Percentiles rank a stretch among this genome's conserved stretches.
Evolutionary conservation across 768 basidiomycete species (phyloP).

Genomic region (Strobilomyces dryophilus): DNA sequence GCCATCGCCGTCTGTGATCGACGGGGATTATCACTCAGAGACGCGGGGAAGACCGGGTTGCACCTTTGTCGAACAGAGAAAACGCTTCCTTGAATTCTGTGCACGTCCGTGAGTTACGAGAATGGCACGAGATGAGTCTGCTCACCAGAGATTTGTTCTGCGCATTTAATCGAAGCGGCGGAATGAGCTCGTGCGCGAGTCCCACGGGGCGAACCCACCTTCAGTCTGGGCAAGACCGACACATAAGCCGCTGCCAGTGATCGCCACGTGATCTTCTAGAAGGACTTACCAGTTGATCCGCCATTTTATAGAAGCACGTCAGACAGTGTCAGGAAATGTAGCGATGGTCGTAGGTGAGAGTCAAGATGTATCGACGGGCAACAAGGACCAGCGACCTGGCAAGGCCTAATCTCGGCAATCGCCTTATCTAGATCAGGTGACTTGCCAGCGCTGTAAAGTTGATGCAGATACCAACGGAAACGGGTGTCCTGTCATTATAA

Average conservation of each 20-base stretch:
- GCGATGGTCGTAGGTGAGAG: constrained; percentile 4
- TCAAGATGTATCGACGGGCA: constrained; percentile 10
- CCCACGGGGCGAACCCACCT: constrained; percentile 37
- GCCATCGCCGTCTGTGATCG: constrained; percentile 74
- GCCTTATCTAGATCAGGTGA: constrained; percentile 26
- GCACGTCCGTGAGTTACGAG: constrained; percentile 1
- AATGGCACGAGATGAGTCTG: constrained; percentile 8
- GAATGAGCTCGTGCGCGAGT: background rate
- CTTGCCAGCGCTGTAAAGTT: constrained; percentile 18
- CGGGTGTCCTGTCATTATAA: constrained; percentile 1
- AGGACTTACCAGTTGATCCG: constrained; percentile 52
- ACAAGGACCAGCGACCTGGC: constrained; percentile 3
- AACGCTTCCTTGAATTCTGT: constrained; percentile 99
- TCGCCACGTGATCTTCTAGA: constrained; percentile 7
- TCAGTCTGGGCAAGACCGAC: constrained; percentile 42
- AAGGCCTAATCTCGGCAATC: constrained; percentile 30
- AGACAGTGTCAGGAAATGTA: background rate
- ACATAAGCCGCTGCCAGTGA: constrained; percentile 14
- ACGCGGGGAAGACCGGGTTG: background rate
- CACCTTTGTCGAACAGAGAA: constrained; percentile 95
- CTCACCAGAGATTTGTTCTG: constrained; percentile 91
- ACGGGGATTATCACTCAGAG: background rate
- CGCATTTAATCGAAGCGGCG: background rate
- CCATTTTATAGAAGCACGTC: constrained; percentile 37
- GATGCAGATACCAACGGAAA: too few relatives aligned